phyloP scores from a whole-genome alignment of 2,329 filamentous ascomycete genomes.

The Plectosphaerella sp. region DNA sequence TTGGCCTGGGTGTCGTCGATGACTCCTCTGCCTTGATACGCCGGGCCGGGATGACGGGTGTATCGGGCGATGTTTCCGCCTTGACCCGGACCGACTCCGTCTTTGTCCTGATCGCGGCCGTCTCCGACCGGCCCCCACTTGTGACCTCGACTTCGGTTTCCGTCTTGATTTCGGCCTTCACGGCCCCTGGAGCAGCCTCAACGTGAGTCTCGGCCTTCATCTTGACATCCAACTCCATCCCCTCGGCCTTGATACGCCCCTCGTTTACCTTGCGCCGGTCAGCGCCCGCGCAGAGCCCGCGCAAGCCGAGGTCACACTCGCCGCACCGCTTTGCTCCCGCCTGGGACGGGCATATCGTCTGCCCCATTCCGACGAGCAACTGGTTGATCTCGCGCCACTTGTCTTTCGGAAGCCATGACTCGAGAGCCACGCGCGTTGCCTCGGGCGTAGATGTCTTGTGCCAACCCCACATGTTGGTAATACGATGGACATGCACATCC shows the following conservation, averaged over 20 bases:
- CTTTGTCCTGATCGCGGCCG: background rate
- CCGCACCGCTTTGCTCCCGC: conserved; percentile 71
- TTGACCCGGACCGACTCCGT: background rate
- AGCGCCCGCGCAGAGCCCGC: conserved; percentile 71
- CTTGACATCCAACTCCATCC: conserved; percentile 1
- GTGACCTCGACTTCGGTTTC: too few species aligned
- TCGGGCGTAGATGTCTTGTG: conserved; percentile 77
- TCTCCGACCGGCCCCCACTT: background rate
- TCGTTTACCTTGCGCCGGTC: conserved; percentile 59
- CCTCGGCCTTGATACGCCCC: conserved; percentile 40
- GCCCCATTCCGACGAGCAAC: conserved; percentile 81
- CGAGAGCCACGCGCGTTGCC: conserved; percentile 69
- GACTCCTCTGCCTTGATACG: too few species aligned
- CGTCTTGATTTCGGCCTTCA: background rate
- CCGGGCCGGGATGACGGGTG: too few species aligned
- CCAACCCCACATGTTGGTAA: conserved; percentile 94
- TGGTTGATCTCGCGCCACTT: conserved; percentile 92
- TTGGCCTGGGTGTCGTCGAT: too few species aligned
- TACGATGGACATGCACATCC: conserved; percentile 91
- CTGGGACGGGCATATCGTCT: conserved; percentile 73
- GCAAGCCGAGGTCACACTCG: conserved; percentile 74
- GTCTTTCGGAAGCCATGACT: conserved; percentile 79
- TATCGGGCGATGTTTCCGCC: background rate
- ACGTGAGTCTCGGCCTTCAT: background rate
- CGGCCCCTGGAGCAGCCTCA: too few species aligned